Conservation (phyloP, 768 basidiomycete species). For the Lyophyllum decastes region DNA sequence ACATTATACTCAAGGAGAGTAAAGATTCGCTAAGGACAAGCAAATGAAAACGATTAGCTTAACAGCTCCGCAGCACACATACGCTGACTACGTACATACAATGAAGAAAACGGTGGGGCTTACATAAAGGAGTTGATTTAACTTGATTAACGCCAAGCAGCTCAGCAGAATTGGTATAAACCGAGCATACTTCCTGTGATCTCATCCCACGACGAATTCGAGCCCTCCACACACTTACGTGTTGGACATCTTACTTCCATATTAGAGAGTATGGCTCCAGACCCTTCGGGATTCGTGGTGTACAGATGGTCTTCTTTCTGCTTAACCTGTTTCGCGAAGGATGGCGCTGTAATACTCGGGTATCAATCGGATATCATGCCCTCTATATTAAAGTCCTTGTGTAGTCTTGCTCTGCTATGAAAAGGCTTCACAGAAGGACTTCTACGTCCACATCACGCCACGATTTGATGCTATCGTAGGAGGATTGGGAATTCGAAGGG, state of each 20-base stretch:
- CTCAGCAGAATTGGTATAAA: too few relatives aligned
- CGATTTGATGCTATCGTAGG: slow-evolving; percentile 40
- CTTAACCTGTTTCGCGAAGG: too few relatives aligned
- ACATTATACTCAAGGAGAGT: too few relatives aligned
- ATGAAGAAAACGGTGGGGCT: too few relatives aligned
- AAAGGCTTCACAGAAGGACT: slow-evolving; percentile 17
- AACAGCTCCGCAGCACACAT: too few relatives aligned
- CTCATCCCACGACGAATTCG: too few relatives aligned
- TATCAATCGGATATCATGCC: background rate
- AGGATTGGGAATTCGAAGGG: slow-evolving; percentile 21
- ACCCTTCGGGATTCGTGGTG: background rate
- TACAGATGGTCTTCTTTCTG: too few relatives aligned
- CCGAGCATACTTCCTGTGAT: too few relatives aligned
- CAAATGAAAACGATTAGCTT: too few relatives aligned
- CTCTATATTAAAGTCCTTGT: background rate
- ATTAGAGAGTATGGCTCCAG: background rate
- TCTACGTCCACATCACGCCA: slow-evolving; percentile 28
- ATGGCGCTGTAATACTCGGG: background rate
- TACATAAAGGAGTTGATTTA: too few relatives aligned
- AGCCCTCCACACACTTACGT: background rate
- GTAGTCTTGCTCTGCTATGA: background rate
- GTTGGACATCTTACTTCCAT: background rate
- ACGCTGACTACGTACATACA: too few relatives aligned
- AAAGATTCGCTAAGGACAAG: too few relatives aligned
- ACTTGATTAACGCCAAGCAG: background rate